phyloP scores from a whole-genome alignment of 768 basidiomycete species.

The Brasilioporus rufonigricans region DNA sequence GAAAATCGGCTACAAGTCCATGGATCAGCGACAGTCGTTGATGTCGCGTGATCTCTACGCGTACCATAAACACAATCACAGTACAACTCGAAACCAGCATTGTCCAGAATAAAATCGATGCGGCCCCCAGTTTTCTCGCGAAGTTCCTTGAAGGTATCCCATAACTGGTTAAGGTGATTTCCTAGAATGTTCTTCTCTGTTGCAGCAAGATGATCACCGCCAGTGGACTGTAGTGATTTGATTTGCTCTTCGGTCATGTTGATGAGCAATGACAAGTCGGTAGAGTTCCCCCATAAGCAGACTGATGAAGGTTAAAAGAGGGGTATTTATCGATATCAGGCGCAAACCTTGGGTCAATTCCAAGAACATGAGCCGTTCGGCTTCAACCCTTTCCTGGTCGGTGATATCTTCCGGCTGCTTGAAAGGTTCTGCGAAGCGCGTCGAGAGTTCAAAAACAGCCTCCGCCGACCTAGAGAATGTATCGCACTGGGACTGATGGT shows the following conservation, averaged over 20 bases:
- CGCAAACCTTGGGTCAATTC: constrained; percentile 84
- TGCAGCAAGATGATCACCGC: constrained; percentile 91
- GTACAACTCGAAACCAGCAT: constrained; percentile 82
- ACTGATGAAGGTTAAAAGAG: constrained; percentile 43
- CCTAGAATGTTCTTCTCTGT: constrained; percentile 97
- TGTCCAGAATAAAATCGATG: constrained; percentile 81
- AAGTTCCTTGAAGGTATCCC: constrained; percentile 71
- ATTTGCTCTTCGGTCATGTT: constrained; percentile 99
- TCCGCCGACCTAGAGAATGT: constrained; percentile 91
- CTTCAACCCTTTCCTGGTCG: constrained; percentile 55
- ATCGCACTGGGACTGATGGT: constrained; percentile 60
- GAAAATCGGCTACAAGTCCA: constrained; percentile 72
- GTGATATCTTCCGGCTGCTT: constrained; percentile 54
- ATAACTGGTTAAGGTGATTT: constrained; percentile 70
- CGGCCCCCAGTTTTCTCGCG: constrained; percentile 69
- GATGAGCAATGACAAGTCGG: constrained; percentile 90
- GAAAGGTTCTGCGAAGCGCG: constrained; percentile 86
- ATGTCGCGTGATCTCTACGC: constrained; percentile 14
- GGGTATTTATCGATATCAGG: background rate
- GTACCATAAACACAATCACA: constrained; percentile 84
- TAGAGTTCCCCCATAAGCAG: constrained; percentile 96
- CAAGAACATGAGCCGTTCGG: constrained; percentile 82
- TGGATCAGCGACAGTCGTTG: background rate
- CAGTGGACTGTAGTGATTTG: constrained; percentile 93
- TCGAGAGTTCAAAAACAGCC: constrained; percentile 92